Evolutionary conservation across 2,329 filamentous ascomycete genomes (phyloP).

Genomic region (Penicillium verrucosum): DNA sequence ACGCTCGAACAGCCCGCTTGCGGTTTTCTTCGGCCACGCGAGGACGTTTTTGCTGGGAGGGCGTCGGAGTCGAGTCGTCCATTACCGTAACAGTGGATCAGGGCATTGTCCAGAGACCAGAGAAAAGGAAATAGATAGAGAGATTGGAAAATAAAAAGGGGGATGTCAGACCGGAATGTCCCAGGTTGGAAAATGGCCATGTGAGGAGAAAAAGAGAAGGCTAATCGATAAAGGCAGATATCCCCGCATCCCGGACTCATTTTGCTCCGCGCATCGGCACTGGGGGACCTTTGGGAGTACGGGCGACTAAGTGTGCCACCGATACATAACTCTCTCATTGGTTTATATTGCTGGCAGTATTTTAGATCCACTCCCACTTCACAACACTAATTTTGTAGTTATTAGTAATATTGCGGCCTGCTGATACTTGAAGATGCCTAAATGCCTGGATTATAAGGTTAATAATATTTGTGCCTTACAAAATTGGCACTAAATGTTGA

Average conservation of each 20-base stretch:
- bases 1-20: conserved; percentile 42
- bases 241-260: conserved; percentile 2
- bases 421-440: no score
- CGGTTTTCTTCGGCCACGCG: conserved; percentile 42
- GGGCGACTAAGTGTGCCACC: no score
- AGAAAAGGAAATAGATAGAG: neutral
- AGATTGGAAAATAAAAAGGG: neutral
- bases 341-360: no score
- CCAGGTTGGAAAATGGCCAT: neutral
- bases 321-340: no score
- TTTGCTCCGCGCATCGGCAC: conserved; percentile 1
- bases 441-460: no score
- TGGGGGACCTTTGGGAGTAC: no score
- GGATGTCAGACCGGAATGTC: neutral
- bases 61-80: conserved; percentile 30
- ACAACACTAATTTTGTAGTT: no score
- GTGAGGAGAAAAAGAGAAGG: conserved; percentile 5
- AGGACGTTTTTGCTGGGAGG: conserved; percentile 36
- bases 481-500: no score
- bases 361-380: no score
- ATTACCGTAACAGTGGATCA: conserved; percentile 29
- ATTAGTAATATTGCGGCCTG: no score
- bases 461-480: no score
- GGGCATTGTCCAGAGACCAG: conserved; percentile 24
- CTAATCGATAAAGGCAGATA: conserved; percentile 5